These are phyloP conservation scores for Fraxinus quadrangulata DNA, from an alignment of 257 asterid species.

Conservation along the genomic window DNA sequence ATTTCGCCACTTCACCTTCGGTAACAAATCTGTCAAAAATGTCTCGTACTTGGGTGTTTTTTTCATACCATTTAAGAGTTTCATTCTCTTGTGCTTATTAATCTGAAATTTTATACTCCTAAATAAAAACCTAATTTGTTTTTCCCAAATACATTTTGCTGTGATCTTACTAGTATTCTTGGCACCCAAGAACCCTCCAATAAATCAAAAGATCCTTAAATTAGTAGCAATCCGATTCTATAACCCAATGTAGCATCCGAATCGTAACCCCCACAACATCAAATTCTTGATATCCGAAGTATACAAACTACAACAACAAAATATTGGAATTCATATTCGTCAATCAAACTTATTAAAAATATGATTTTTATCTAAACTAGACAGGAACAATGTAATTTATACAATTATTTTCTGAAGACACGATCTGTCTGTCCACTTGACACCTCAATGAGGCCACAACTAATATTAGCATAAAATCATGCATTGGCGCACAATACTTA, in stretches of 20 bases:
- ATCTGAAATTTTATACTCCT: conserved; percentile 49
- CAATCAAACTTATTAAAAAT: neutral
- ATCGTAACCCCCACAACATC: conserved; percentile 6
- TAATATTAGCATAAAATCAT: too few species aligned
- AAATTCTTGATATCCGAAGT: conserved; percentile 9
- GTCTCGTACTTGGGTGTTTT: too few species aligned
- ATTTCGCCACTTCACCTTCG: too few species aligned
- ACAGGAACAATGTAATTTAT: too few species aligned
- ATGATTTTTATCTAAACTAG: too few species aligned
- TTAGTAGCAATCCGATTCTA: conserved; percentile 18
- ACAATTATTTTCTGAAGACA: too few species aligned
- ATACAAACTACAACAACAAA: conserved; percentile 14
- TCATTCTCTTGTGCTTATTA: conserved; percentile 49
- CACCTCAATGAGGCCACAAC: too few species aligned
- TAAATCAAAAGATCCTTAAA: conserved; percentile 18
- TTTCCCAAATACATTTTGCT: conserved; percentile 45
- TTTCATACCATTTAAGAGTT: conserved; percentile 47
- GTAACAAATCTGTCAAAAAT: too few species aligned
- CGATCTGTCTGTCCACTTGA: too few species aligned
- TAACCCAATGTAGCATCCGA: conserved; percentile 17
- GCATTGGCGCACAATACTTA: too few species aligned
- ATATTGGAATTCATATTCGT: conserved; percentile 3
- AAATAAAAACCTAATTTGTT: conserved; percentile 39
- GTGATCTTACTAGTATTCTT: conserved; percentile 43
- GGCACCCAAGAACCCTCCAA: conserved; percentile 26